These are phyloP conservation scores for Isabelozyma rhagii DNA, from an alignment of 805 yeast genomes.

Conservation along the genomic window DNA sequence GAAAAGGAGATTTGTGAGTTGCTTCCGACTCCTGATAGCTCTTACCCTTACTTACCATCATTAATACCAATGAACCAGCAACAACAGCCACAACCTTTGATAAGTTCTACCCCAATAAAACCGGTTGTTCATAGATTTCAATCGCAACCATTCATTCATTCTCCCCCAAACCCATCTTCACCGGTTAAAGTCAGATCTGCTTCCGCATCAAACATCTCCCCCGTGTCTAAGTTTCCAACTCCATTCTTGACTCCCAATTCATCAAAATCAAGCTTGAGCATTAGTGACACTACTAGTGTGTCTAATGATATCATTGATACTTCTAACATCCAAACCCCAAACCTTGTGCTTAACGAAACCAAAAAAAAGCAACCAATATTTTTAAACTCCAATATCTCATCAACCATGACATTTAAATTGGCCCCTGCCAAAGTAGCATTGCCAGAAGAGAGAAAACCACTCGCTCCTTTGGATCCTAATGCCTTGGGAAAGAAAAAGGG, in stretches of 20 bases:
- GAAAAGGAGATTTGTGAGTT: conserved; percentile 42
- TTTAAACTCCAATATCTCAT: conserved; percentile 24
- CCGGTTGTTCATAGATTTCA: conserved; percentile 8
- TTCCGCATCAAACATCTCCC: conserved; percentile 9
- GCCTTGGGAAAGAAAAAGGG: conserved; percentile 1
- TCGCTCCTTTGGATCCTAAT: conserved; percentile 20
- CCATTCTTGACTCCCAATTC: conserved; percentile 4
- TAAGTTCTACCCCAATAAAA: conserved; percentile 25
- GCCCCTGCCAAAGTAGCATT: conserved; percentile 18
- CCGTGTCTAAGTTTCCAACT: conserved; percentile 1
- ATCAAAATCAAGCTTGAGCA: conserved; percentile 2
- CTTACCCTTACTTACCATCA: background rate
- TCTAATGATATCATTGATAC: conserved; percentile 13
- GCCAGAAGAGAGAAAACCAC: conserved; percentile 23
- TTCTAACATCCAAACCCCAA: conserved; percentile 11
- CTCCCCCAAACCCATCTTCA: conserved; percentile 10
- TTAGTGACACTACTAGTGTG: background rate
- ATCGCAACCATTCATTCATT: conserved; percentile 18
- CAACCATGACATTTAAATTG: conserved; percentile 36
- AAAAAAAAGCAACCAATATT: conserved; percentile 32
- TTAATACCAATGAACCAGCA: background rate
- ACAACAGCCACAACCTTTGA: conserved; percentile 5
- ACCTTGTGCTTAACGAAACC: conserved; percentile 19
- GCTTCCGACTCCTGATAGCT: conserved; percentile 35
- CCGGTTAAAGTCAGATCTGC: conserved; percentile 18